Conservation (phyloP, 768 basidiomycete genomes). For the Psilocybe cyanescens region DNA sequence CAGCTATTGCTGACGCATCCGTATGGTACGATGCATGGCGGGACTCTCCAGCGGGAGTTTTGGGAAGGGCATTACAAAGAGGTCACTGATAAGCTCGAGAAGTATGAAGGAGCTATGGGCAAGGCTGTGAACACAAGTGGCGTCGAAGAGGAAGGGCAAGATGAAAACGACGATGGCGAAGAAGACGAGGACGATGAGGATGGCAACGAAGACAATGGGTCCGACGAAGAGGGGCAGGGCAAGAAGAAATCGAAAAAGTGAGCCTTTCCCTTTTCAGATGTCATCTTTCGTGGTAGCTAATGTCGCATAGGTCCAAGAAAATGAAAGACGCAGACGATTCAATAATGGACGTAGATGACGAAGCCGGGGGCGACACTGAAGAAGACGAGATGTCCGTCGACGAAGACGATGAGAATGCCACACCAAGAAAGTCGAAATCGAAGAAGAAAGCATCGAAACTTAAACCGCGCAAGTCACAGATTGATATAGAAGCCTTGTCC, state of each 20-base stretch:
- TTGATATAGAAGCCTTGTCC: slow-evolving; percentile 69
- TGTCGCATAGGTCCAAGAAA: slow-evolving; percentile 29
- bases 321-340: slow-evolving; percentile 16
- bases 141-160: slow-evolving; percentile 34
- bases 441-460: slow-evolving; percentile 49
- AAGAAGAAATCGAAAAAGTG: slow-evolving; percentile 41
- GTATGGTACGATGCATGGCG: slow-evolving; percentile 84
- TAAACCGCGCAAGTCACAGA: slow-evolving; percentile 67
- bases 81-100: slow-evolving; percentile 65
- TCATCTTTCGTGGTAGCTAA: slow-evolving; percentile 1
- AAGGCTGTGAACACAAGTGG: slow-evolving; percentile 52
- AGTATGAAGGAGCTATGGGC: slow-evolving; percentile 69
- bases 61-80: slow-evolving; percentile 77
- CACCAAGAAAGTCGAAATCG: slow-evolving; percentile 44
- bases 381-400: slow-evolving; percentile 44
- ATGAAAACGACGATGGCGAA: slow-evolving; percentile 37
- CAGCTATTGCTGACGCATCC: slow-evolving; percentile 87
- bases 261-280: slow-evolving; percentile 1
- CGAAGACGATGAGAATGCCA: slow-evolving; percentile 36
- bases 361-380: slow-evolving; percentile 39
- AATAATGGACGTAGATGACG: slow-evolving; percentile 59
- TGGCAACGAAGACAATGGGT: slow-evolving; percentile 37
- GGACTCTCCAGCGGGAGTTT: slow-evolving; percentile 67
- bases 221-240: slow-evolving; percentile 31
- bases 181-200: slow-evolving; percentile 36